Conservation (phyloP, 768 basidiomycete genomes). For the Termitomyces sp. region DNA sequence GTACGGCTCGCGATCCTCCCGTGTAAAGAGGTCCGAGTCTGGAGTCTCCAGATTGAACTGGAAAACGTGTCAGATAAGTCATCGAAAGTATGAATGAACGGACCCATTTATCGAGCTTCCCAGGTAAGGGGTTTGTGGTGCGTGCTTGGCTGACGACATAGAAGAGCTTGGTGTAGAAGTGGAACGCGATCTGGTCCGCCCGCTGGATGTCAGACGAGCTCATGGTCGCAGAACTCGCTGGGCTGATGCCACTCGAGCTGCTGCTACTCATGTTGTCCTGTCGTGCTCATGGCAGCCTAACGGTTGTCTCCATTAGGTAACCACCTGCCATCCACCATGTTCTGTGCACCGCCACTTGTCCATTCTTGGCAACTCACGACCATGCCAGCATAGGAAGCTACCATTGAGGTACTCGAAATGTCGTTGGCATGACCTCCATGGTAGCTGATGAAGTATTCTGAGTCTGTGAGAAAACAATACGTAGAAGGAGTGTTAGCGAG, state of each 20-base stretch:
- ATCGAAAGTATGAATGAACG: slow-evolving; percentile 22
- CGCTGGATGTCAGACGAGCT: slow-evolving; percentile 48
- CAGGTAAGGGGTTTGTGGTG: slow-evolving; percentile 41
- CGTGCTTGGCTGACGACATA: slow-evolving; percentile 73
- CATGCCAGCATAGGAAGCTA: neutral
- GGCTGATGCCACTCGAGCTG: slow-evolving; percentile 8
- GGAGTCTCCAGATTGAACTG: slow-evolving; percentile 87
- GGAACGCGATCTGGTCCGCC: slow-evolving; percentile 84
- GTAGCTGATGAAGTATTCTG: too few relatives aligned
- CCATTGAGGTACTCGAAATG: too few relatives aligned
- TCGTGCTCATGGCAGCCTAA: slow-evolving; percentile 8
- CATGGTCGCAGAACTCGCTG: slow-evolving; percentile 10
- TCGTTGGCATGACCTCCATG: too few relatives aligned
- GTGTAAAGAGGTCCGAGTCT: slow-evolving; percentile 65
- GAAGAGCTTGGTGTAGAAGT: slow-evolving; percentile 79
- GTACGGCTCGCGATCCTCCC: slow-evolving; percentile 57
- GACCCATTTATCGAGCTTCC: slow-evolving; percentile 82
- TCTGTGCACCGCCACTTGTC: slow-evolving; percentile 8
- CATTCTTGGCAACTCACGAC: neutral
- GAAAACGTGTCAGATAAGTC: neutral
- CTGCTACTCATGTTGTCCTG: slow-evolving; percentile 7
- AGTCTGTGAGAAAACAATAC: too few relatives aligned
- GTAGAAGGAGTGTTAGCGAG: too few relatives aligned
- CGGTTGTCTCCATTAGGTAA: slow-evolving; percentile 13
- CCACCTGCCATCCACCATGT: neutral